Conservation (phyloP, 768 basidiomycete genomes). For the Trametes meyenii region DNA sequence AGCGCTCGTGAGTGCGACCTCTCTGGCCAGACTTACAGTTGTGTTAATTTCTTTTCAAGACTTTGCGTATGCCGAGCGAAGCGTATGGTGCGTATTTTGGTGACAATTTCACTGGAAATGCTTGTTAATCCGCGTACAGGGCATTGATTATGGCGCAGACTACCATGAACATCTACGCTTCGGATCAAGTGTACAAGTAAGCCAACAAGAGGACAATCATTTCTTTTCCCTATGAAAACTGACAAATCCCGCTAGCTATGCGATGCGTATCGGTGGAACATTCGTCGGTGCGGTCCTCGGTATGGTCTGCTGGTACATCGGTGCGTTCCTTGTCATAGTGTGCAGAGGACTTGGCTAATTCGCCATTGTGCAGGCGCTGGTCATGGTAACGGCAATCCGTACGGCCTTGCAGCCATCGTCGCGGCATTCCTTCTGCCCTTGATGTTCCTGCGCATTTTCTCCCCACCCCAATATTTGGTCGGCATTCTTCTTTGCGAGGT, state of each 20-base stretch:
- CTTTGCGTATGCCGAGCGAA: conserved; percentile 48
- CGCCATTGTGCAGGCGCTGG: conserved; percentile 41
- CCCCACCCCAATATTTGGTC: conserved; percentile 44
- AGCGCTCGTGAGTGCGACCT: conserved; percentile 43
- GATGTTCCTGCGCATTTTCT: conserved; percentile 51
- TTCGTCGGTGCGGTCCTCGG: conserved; percentile 50
- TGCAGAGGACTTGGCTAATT: too few relatives aligned
- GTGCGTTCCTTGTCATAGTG: conserved; percentile 23
- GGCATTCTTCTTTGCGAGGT: conserved; percentile 43
- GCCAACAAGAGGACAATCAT: conserved; percentile 7
- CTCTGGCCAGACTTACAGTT: not conserved
- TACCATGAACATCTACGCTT: conserved; percentile 55
- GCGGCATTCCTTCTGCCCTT: conserved; percentile 51
- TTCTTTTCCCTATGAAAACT: not conserved
- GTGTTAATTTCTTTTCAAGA: conserved; percentile 27
- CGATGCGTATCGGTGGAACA: conserved; percentile 50
- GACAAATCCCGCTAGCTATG: conserved; percentile 35
- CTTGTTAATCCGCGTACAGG: conserved; percentile 34
- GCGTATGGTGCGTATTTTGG: conserved; percentile 43
- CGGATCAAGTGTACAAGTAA: conserved; percentile 58
- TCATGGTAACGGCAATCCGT: conserved; percentile 52
- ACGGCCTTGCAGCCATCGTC: conserved; percentile 52
- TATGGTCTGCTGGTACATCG: conserved; percentile 54
- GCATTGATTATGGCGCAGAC: conserved; percentile 65
- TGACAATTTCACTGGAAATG: not conserved